phyloP scores from a whole-genome alignment of 495 filamentous ascomycete genomes.

The Amphirosellinia nigrospora region DNA sequence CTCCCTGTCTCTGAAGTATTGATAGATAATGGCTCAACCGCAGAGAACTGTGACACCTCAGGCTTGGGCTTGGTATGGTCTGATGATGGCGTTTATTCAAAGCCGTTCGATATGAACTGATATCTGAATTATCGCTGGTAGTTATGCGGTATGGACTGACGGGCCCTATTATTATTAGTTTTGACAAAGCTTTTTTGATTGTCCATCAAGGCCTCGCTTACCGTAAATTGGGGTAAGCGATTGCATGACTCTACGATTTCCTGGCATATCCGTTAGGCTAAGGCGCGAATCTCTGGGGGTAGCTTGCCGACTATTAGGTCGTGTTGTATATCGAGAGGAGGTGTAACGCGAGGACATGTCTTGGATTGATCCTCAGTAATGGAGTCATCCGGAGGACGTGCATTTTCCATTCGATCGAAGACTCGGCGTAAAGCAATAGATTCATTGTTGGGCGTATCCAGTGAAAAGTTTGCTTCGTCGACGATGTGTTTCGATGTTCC shows the following conservation, averaged over 20 bases:
- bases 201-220: constrained; percentile 18
- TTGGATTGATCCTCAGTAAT: constrained; percentile 19
- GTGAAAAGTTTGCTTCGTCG: neutral
- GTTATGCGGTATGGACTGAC: constrained; percentile 31
- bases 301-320: constrained; percentile 31
- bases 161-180: constrained; percentile 26
- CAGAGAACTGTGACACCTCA: constrained; percentile 3
- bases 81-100: constrained; percentile 29
- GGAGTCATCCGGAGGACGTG: neutral
- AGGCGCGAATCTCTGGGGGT: constrained; percentile 28
- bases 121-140: constrained; percentile 38
- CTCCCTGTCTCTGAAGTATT: constrained; percentile 32
- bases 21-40: constrained; percentile 25
- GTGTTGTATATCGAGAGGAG: constrained; percentile 36
- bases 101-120: constrained; percentile 39
- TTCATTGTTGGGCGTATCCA: constrained; percentile 3
- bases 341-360: constrained; percentile 33
- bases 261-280: constrained; percentile 28
- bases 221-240: constrained; percentile 28
- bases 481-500: neutral
- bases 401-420: constrained; percentile 1
- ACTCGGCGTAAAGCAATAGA: neutral
- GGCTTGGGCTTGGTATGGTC: constrained; percentile 22
- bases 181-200: neutral
- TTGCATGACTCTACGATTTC: constrained; percentile 26